phyloP scores from a whole-genome alignment of 164 flowering plant genomes.

The Liquidambar formosana region DNA sequence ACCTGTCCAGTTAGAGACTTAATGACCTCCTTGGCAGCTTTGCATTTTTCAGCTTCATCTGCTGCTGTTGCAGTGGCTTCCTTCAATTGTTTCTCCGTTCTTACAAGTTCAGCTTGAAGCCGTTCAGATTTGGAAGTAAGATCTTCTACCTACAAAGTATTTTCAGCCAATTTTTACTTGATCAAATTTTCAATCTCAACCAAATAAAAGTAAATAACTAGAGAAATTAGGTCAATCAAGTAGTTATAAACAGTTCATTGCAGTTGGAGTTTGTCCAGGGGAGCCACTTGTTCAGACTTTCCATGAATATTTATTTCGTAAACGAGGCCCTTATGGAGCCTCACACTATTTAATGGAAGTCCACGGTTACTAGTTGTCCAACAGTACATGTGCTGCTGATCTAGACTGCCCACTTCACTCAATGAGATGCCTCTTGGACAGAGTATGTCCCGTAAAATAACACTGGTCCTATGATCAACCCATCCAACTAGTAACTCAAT shows the following conservation, averaged over 20 bases:
- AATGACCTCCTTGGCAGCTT: slow-evolving; percentile 83
- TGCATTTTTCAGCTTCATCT: slow-evolving; percentile 78
- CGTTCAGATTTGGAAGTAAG: slow-evolving; percentile 59
- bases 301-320: neutral
- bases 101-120: slow-evolving; percentile 78
- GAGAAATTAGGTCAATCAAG: neutral
- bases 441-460: no score
- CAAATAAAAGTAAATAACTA: neutral
- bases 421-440: no score
- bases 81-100: slow-evolving; percentile 56
- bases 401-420: no score
- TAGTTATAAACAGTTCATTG: neutral
- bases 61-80: slow-evolving; percentile 59
- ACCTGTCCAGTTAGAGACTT: slow-evolving; percentile 84
- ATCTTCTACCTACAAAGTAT: slow-evolving; percentile 56
- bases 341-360: no score
- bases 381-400: no score
- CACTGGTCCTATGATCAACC: no score
- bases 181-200: neutral
- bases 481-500: no score
- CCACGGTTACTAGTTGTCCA: no score
- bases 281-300: neutral
- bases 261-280: neutral
- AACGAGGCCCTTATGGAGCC: no score
- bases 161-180: neutral